phyloP scores from a whole-genome alignment of 2,329 filamentous ascomycete species.

The Cladophialophora exuberans region DNA sequence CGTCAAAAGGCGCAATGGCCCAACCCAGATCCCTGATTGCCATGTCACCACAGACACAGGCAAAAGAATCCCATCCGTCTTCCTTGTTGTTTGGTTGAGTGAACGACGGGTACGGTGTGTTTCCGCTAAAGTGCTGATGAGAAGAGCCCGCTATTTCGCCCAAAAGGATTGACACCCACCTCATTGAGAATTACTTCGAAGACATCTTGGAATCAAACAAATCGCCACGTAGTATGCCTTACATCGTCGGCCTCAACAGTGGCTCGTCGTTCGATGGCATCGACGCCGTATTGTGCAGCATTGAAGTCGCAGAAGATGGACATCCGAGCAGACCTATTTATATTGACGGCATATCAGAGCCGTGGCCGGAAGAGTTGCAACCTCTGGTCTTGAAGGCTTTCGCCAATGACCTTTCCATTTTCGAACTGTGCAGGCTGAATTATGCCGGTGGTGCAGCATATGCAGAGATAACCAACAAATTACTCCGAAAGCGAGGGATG shows the following conservation, averaged over 20 bases:
- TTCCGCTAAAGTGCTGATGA: no score
- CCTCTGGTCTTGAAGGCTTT: conserved; percentile 35
- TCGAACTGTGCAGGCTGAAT: conserved; percentile 38
- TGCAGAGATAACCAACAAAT: conserved; percentile 36
- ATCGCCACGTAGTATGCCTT: no score
- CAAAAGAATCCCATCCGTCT: no score
- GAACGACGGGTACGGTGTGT: no score
- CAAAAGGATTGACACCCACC: no score
- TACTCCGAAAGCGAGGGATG: conserved; percentile 30
- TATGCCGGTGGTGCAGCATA: conserved; percentile 38
- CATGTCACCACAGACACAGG: no score
- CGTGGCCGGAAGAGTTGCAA: conserved; percentile 38
- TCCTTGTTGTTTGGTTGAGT: no score
- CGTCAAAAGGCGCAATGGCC: no score
- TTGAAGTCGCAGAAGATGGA: conserved; percentile 36
- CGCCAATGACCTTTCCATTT: conserved; percentile 36
- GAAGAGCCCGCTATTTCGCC: no score
- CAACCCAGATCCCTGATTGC: no score
- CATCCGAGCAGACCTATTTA: conserved; percentile 36
- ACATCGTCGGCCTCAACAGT: conserved; percentile 39
- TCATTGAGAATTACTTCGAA: no score
- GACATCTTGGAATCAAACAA: no score
- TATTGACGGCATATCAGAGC: conserved; percentile 36
- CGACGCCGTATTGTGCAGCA: conserved; percentile 37
- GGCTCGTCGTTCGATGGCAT: conserved; percentile 39